Conservation (phyloP, 371 early-diverging fungal species). For the Rhizopus delemar region DNA sequence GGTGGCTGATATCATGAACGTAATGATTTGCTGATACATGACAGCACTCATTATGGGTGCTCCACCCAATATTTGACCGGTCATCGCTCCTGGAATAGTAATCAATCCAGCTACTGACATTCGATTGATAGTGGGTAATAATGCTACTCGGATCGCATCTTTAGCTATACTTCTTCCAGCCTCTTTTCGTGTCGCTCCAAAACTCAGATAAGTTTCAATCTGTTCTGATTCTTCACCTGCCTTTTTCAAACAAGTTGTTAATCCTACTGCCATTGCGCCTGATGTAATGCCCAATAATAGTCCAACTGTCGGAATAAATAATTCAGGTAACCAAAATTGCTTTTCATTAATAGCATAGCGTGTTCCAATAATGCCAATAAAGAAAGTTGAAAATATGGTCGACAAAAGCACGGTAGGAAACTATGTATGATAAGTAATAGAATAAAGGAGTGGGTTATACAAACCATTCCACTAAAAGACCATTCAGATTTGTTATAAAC, state of each 20-base stretch:
- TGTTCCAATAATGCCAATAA: constrained; percentile 65
- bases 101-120: constrained; percentile 88
- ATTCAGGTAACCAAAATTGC: constrained; percentile 74
- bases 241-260: constrained; percentile 58
- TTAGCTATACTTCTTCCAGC: constrained; percentile 71
- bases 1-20: constrained; percentile 80
- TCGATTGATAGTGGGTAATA: constrained; percentile 81
- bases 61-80: constrained; percentile 87
- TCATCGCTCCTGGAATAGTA: constrained; percentile 91
- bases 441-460: background rate
- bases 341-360: constrained; percentile 73
- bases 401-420: constrained; percentile 54
- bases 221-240: constrained; percentile 67
- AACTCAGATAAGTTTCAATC: constrained; percentile 73
- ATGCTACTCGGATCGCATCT: constrained; percentile 73
- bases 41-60: constrained; percentile 79
- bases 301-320: constrained; percentile 88
- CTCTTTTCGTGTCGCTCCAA: constrained; percentile 88
- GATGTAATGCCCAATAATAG: constrained; percentile 85
- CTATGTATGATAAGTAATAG: constrained; percentile 18
- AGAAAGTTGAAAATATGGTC: constrained; percentile 49
- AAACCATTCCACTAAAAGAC: constrained; percentile 59
- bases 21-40: constrained; percentile 78
- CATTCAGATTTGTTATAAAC: constrained; percentile 63
- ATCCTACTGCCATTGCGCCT: constrained; percentile 81